Base-by-base conservation (phyloP, 352 stramenopile genomes). In the Globisporangium solare region DNA sequence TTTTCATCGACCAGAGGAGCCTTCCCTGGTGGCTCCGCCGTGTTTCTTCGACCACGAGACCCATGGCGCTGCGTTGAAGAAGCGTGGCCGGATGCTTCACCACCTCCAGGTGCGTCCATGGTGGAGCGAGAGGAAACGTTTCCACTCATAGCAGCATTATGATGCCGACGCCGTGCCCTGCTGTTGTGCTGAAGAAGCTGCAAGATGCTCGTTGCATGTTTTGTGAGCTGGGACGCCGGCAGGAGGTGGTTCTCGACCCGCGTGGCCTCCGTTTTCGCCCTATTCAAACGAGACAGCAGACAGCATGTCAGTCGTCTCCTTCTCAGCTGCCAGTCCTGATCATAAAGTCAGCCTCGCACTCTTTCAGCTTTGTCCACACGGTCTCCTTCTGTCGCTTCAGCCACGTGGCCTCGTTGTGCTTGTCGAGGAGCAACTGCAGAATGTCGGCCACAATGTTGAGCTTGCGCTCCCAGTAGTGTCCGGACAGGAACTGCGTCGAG, bases 371-470 rank as follows among this genome's bases (percentile, higher is more conserved):
- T 6, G 64, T 71, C 82, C 79, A 92, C 17, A 88, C 72, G 11
- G 76, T 64, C 17, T 86, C 70, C 41, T 88, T 66, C 13, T 71
- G 67, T 12, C 76, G 62, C 51, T 72, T 70, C 15, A 59, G 59
- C 35, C 68, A 60, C 53, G 73, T 58, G 22, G 66, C 66, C 47
- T 86, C 74, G 39, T 70, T 62, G 41, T 84, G 77, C 49, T 83
- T 81, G 46, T 76, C 64, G 6, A 76, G 49, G 11, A 84, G 68
- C 15, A 75, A 51, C 27, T 69, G 58, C 24, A 88, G 49, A 2
- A 81, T 67, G 43, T 93, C 79, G 22, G 67, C 67, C 18, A 88
- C 67, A 7, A 93, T 56, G 24, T 77, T 57, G 35, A 92, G 55
- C 58, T 84, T 82, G 3, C 73, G 65, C 27, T 83, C 72, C 21